Conservation (phyloP, 202 grass and related monocot genomes). For the Zizania palustris region DNA sequence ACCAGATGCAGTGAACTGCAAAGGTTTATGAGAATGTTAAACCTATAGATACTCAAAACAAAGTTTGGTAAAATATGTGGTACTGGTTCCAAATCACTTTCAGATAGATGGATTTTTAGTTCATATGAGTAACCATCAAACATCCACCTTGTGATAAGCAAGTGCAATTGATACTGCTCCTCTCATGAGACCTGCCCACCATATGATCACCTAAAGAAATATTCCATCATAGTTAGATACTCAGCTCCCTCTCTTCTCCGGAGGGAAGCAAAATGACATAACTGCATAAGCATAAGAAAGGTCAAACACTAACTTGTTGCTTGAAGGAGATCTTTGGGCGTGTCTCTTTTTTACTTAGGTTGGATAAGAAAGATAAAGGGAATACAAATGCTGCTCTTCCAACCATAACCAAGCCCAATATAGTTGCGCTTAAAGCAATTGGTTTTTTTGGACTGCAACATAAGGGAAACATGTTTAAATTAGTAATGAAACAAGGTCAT, state of each 20-base stretch:
- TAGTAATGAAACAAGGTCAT: neutral
- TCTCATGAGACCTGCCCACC: constrained; percentile 99
- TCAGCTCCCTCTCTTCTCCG: constrained; percentile 34
- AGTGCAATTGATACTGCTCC: constrained; percentile 98
- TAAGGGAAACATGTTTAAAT: constrained; percentile 26
- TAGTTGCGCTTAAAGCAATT: constrained; percentile 72
- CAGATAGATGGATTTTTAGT: constrained; percentile 18
- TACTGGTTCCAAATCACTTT: constrained; percentile 29
- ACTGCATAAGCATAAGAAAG: constrained; percentile 14
- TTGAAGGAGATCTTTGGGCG: constrained; percentile 80
- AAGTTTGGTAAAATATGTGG: constrained; percentile 6
- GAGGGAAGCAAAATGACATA: constrained; percentile 16
- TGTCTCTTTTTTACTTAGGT: constrained; percentile 67
- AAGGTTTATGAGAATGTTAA: constrained; percentile 40
- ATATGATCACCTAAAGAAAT: constrained; percentile 69
- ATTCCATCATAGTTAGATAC: constrained; percentile 36
- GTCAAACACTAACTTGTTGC: constrained; percentile 63
- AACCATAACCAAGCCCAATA: constrained; percentile 87
- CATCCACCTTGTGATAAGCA: constrained; percentile 92
- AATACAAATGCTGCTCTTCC: constrained; percentile 90
- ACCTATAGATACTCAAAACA: constrained; percentile 27
- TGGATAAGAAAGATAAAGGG: constrained; percentile 77
- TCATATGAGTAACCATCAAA: constrained; percentile 23
- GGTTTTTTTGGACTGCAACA: constrained; percentile 82
- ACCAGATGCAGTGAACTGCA: constrained; percentile 77